Percentiles rank a stretch among this genome's conserved stretches.
phyloP scores from a whole-genome alignment of 208 protist species.

The Herpetomonas tarakana region DNA sequence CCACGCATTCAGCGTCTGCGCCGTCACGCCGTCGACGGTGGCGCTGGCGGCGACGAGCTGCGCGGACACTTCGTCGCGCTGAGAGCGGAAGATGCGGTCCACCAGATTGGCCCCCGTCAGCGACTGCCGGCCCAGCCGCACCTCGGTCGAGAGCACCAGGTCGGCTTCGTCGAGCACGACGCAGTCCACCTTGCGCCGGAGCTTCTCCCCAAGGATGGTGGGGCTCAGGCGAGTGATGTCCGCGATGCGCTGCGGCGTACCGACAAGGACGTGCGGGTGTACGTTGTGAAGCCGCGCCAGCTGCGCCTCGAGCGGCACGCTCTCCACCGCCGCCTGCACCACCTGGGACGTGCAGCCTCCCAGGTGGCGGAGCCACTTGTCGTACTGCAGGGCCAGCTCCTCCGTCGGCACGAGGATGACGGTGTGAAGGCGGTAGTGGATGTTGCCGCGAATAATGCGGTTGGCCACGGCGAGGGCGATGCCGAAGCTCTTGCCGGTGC shows the following conservation, averaged over 20 bases:
- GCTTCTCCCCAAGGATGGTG: conserved; percentile 76
- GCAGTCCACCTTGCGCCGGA: conserved; percentile 88
- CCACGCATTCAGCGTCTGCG: conserved; percentile 83
- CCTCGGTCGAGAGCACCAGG: conserved; percentile 40
- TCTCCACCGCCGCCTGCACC: conserved; percentile 71
- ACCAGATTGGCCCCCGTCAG: conserved; percentile 69
- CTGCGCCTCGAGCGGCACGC: conserved; percentile 75
- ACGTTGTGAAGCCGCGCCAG: conserved; percentile 85
- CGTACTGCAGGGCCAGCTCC: conserved; percentile 87
- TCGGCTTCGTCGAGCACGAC: conserved; percentile 90
- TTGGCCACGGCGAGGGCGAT: conserved; percentile 85
- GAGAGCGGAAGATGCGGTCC: conserved; percentile 71
- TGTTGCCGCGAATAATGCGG: conserved; percentile 72
- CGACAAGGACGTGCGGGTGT: conserved; percentile 86
- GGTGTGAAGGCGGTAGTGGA: conserved; percentile 90
- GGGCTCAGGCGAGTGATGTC: conserved; percentile 62
- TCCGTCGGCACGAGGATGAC: conserved; percentile 82
- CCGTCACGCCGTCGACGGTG: conserved; percentile 80
- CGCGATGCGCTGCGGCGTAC: conserved; percentile 78
- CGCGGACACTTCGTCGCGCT: conserved; percentile 77
- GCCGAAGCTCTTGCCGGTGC: conserved; percentile 88
- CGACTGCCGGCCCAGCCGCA: conserved; percentile 28
- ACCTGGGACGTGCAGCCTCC: conserved; percentile 73
- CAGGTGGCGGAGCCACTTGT: conserved; percentile 88
- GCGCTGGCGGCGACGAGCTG: conserved; percentile 85